Evolutionary conservation across 148 eudicot species (phyloP).

Genomic region (Cornus kousa): DNA sequence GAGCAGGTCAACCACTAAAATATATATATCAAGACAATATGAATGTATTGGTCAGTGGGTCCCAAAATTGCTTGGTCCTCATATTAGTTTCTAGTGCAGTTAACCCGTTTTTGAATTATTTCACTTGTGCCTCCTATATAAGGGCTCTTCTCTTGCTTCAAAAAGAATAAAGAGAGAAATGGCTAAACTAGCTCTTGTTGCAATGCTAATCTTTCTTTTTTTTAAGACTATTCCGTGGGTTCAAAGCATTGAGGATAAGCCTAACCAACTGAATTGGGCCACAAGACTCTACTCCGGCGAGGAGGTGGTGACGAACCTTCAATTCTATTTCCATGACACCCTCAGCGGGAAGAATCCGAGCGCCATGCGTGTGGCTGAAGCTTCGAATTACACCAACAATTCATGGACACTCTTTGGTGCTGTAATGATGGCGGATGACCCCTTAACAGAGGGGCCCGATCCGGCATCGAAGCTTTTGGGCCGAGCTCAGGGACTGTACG

Average conservation of each 20-base stretch:
- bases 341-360: constrained; percentile 31
- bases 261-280: constrained; percentile 30
- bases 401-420: constrained; percentile 34
- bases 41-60: too few species aligned
- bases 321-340: constrained; percentile 63
- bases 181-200: constrained; percentile 13
- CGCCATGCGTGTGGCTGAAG: constrained; percentile 36
- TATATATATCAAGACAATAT: too few species aligned
- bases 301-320: constrained; percentile 35
- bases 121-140: background rate
- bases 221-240: background rate
- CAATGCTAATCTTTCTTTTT: constrained; percentile 1
- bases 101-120: background rate
- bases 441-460: constrained; percentile 50
- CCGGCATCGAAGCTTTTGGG: constrained; percentile 51
- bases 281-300: constrained; percentile 17
- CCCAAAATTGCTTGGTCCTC: too few species aligned
- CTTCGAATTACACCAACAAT: constrained; percentile 16
- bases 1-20: too few species aligned
- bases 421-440: constrained; percentile 49
- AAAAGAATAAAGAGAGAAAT: background rate
- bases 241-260: constrained; percentile 3
- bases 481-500: constrained; percentile 51
- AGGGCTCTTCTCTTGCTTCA: background rate
- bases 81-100: background rate